Evolutionary conservation across 306 rosid genomes (phyloP).

Genomic region (Cucurbita pepo): DNA sequence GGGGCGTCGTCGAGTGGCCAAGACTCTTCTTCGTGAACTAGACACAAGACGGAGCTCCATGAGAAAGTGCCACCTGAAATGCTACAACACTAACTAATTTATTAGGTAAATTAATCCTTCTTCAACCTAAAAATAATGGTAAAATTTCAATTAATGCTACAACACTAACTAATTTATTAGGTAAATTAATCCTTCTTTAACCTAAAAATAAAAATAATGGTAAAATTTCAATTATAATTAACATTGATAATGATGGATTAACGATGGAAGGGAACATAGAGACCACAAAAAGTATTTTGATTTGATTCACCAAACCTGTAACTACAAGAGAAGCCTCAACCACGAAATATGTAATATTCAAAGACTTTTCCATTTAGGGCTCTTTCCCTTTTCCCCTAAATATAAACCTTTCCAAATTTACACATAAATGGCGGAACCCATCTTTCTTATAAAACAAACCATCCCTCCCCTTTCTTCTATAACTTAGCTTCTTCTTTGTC

Average conservation of each 20-base stretch:
- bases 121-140: no score
- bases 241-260: neutral
- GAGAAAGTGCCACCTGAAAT: constrained; percentile 16
- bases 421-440: neutral
- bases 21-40: constrained; percentile 35
- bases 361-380: neutral
- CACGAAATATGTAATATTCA: neutral
- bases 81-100: no score
- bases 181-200: no score
- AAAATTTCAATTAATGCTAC: neutral
- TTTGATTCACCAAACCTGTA: neutral
- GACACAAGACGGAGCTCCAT: constrained; percentile 50
- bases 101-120: no score
- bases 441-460: neutral
- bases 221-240: neutral
- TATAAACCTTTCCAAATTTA: neutral
- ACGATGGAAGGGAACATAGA: neutral
- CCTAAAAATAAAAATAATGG: no score
- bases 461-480: neutral
- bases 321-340: neutral
- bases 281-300: neutral
- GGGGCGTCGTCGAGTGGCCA: constrained; percentile 1
- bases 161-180: no score
- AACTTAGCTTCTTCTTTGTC: neutral
- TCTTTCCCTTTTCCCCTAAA: neutral